phyloP scores from a whole-genome alignment of 177 flowering plant genomes.

The Vitis hybrid region DNA sequence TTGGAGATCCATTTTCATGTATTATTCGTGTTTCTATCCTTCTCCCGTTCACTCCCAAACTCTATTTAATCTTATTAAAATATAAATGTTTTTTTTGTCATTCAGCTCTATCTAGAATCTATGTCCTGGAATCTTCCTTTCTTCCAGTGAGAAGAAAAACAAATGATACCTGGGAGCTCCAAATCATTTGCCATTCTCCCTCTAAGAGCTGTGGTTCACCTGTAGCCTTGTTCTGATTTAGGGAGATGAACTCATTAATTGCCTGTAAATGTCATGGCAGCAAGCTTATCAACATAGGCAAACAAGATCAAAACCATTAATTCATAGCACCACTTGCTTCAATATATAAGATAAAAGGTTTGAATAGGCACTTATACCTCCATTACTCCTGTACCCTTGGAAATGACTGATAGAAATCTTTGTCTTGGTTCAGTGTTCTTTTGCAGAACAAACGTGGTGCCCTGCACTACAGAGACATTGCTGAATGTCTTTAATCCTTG shows the following conservation, averaged over 20 bases:
- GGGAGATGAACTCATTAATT: constrained; percentile 60
- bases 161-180: constrained; percentile 84
- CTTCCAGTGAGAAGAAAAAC: not conserved
- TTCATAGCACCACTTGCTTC: not conserved
- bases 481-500: constrained; percentile 34
- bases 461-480: constrained; percentile 79
- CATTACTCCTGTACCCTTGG: constrained; percentile 45
- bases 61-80: too few species aligned
- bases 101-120: too few species aligned
- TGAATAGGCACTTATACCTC: constrained; percentile 43
- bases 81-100: too few species aligned
- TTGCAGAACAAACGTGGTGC: constrained; percentile 95
- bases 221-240: constrained; percentile 22
- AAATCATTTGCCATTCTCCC: constrained; percentile 87
- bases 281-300: not conserved
- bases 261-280: constrained; percentile 45
- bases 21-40: too few species aligned
- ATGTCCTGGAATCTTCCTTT: too few species aligned
- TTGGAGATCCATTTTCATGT: too few species aligned
- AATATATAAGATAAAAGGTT: not conserved
- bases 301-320: not conserved
- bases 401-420: constrained; percentile 61
- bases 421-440: constrained; percentile 85
- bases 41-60: too few species aligned
- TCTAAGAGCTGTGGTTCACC: constrained; percentile 54